Conservation (phyloP, 1,139 yeast species). For the Schwanniomyces etchellsii region DNA sequence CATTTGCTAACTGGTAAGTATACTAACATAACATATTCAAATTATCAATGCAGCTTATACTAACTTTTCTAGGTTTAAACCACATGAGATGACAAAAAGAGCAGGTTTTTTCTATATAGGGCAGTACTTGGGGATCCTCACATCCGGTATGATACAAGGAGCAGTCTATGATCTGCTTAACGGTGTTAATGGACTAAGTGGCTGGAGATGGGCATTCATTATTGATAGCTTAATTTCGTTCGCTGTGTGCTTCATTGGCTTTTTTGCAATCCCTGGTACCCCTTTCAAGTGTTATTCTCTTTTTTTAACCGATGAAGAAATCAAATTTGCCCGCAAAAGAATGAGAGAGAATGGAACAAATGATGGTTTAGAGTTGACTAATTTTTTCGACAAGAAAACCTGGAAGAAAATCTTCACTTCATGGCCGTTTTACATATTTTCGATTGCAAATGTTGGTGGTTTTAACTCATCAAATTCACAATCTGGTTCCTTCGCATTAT, state of each 20-base stretch:
- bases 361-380: slow-evolving; percentile 12
- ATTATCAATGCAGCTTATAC: neutral
- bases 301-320: slow-evolving; percentile 25
- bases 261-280: slow-evolving; percentile 25
- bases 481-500: slow-evolving; percentile 39
- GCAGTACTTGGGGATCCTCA: slow-evolving; percentile 23
- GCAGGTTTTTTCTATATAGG: slow-evolving; percentile 25
- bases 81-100: slow-evolving; percentile 21
- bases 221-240: slow-evolving; percentile 23
- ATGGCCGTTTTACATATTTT: slow-evolving; percentile 23
- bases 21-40: slow-evolving; percentile 4
- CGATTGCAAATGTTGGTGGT: slow-evolving; percentile 17
- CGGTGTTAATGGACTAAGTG: slow-evolving; percentile 14
- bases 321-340: slow-evolving; percentile 17
- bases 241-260: slow-evolving; percentile 15
- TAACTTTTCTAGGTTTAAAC: slow-evolving; percentile 3
- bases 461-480: slow-evolving; percentile 36
- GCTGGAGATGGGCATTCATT: slow-evolving; percentile 29
- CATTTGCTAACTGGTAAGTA: slow-evolving; percentile 12
- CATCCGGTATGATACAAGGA: slow-evolving; percentile 24
- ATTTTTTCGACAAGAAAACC: slow-evolving; percentile 17
- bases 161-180: slow-evolving; percentile 16
- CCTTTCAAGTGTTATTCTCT: slow-evolving; percentile 23
- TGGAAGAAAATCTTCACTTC: slow-evolving; percentile 18
- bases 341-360: slow-evolving; percentile 21